phyloP scores from a whole-genome alignment of 345 rosid genomes.

The Salix brachista region DNA sequence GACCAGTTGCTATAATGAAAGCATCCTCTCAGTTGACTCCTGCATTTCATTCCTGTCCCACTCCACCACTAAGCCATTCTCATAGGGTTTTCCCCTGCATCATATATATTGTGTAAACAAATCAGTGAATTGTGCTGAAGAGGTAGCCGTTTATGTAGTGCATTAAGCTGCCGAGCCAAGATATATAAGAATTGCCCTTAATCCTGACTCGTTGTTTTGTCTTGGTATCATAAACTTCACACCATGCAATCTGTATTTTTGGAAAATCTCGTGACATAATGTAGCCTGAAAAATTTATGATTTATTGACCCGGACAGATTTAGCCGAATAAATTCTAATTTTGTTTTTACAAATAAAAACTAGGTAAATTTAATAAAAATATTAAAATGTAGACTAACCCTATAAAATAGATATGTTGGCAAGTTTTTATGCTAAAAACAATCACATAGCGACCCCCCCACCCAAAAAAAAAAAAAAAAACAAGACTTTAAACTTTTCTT shows the following conservation, averaged over 20 bases:
- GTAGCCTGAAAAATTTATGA: too few relatives aligned
- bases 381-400: too few relatives aligned
- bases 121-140: too few relatives aligned
- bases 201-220: background rate
- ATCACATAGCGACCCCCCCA: background rate
- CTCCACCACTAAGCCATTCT: background rate
- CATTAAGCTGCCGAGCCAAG: background rate
- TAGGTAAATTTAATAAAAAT: too few relatives aligned
- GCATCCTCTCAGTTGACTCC: slow-evolving; percentile 17
- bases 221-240: background rate
- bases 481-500: slow-evolving; percentile 5
- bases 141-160: background rate
- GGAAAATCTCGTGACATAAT: background rate
- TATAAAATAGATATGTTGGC: background rate
- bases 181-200: background rate
- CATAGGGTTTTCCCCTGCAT: background rate
- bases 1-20: background rate
- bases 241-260: background rate
- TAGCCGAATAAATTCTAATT: too few relatives aligned
- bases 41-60: slow-evolving; percentile 1
- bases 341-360: too few relatives aligned
- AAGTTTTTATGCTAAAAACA: background rate
- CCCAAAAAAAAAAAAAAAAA: background rate
- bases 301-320: too few relatives aligned
- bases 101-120: background rate